These are phyloP conservation scores for Mycena citricolor DNA, from an alignment of 1,284 basidiomycete species.

Conservation along the genomic window DNA sequence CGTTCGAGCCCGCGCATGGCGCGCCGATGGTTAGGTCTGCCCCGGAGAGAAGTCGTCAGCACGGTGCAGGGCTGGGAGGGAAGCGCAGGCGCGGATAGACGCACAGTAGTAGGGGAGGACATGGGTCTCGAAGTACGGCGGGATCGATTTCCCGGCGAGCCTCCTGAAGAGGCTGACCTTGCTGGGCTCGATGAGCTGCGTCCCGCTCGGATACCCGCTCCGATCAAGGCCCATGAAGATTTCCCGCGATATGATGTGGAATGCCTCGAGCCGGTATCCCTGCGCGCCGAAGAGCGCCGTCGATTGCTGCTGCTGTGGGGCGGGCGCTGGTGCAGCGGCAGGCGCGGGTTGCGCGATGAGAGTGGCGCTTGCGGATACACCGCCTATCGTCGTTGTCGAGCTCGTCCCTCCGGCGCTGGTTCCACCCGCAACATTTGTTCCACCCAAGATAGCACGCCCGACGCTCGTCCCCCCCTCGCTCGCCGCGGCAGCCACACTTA, in stretches of 20 bases:
- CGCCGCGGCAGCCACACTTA: too few species aligned
- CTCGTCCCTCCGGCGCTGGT: too few species aligned
- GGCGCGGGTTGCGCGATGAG: too few species aligned
- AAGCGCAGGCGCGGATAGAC: too few species aligned
- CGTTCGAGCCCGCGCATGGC: slow-evolving; percentile 15
- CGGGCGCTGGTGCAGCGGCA: not conserved
- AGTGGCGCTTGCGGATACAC: too few species aligned
- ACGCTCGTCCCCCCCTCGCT: too few species aligned
- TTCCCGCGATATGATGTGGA: slow-evolving; percentile 19
- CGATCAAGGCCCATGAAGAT: slow-evolving; percentile 18
- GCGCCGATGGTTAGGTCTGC: slow-evolving; percentile 20
- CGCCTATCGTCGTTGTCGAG: too few species aligned
- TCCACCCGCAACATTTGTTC: too few species aligned
- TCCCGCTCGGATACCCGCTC: slow-evolving; percentile 10
- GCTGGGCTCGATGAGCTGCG: slow-evolving; percentile 16
- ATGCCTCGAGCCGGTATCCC: slow-evolving; percentile 14
- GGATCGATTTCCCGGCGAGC: slow-evolving; percentile 11
- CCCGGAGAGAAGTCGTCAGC: not conserved
- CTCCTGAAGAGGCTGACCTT: slow-evolving; percentile 19
- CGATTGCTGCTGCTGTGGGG: slow-evolving; percentile 14
- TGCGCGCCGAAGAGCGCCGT: slow-evolving; percentile 19
- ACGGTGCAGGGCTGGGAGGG: too few species aligned
- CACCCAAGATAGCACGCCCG: too few species aligned
- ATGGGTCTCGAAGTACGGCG: slow-evolving; percentile 19
- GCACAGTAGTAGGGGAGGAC: slow-evolving; percentile 21